Conservation (phyloP, 1,284 basidiomycete species). For the Afroboletus lepidellus region DNA sequence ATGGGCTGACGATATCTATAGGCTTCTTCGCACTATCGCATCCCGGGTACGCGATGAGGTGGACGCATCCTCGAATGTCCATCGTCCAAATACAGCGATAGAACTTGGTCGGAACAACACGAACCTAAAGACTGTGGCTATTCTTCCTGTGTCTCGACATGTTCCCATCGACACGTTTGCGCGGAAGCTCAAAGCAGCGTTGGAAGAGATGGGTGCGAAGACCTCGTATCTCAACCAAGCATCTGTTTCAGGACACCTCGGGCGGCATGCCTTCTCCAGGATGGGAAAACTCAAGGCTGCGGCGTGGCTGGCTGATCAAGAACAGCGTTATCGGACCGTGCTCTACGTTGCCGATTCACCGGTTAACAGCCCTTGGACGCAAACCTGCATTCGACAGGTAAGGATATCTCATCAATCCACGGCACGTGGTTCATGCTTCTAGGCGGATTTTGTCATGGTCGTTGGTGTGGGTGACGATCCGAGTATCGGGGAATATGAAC, state of each 20-base stretch:
- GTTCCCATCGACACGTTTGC: constrained; percentile 89
- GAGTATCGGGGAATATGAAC: constrained; percentile 87
- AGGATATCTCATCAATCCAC: constrained; percentile 18
- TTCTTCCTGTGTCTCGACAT: constrained; percentile 77
- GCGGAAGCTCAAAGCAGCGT: constrained; percentile 80
- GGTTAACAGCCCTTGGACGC: constrained; percentile 93
- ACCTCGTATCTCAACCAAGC: constrained; percentile 91
- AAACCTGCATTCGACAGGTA: constrained; percentile 92
- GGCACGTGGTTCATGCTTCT: constrained; percentile 13
- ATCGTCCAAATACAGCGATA: constrained; percentile 45
- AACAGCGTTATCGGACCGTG: constrained; percentile 88
- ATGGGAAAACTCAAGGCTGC: constrained; percentile 95
- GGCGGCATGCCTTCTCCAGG: constrained; percentile 88
- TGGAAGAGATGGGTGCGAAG: constrained; percentile 86
- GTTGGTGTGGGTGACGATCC: constrained; percentile 95
- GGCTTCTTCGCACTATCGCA: constrained; percentile 89
- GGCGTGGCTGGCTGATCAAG: constrained; percentile 93
- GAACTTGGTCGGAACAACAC: constrained; percentile 78
- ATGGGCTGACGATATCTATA: constrained; percentile 30
- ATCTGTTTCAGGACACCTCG: constrained; percentile 85
- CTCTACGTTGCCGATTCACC: constrained; percentile 94
- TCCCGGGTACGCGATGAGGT: constrained; percentile 86
- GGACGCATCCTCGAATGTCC: constrained; percentile 51
- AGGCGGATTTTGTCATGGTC: constrained; percentile 96
- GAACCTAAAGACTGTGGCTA: constrained; percentile 91